Evolutionary conservation across 2,329 filamentous ascomycete genomes (phyloP).

Genomic region (Colletotrichum orchidophilum): DNA sequence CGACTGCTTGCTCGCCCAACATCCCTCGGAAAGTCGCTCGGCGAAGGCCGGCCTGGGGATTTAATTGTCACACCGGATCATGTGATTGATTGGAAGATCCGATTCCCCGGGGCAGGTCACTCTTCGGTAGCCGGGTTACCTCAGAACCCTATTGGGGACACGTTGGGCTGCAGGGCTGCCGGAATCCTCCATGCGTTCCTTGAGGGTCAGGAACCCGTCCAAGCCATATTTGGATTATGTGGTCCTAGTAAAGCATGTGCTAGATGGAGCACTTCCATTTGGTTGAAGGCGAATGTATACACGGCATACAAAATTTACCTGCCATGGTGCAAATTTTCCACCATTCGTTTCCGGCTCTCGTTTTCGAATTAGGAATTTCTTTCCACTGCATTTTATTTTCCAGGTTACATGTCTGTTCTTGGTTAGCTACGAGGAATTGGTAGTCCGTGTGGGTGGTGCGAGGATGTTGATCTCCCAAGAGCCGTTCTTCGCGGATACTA

Average conservation of each 20-base stretch:
- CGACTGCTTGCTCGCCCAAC: too few relatives aligned
- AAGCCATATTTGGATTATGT: background rate
- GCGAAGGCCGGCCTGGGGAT: background rate
- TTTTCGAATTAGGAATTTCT: too few relatives aligned
- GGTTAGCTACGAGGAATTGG: too few relatives aligned
- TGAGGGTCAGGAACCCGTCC: background rate
- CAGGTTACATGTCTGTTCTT: too few relatives aligned
- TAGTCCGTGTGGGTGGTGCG: too few relatives aligned
- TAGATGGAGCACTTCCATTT: background rate
- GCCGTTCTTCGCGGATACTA: too few relatives aligned
- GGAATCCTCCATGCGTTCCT: background rate
- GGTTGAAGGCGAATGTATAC: background rate
- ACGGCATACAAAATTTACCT: background rate
- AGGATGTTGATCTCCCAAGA: too few relatives aligned
- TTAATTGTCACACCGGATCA: too few relatives aligned
- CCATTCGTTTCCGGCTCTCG: background rate
- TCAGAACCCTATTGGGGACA: background rate
- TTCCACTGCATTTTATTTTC: background rate
- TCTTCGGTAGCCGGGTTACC: background rate
- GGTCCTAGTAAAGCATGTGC: background rate
- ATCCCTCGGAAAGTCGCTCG: too few relatives aligned
- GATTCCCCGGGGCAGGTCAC: background rate
- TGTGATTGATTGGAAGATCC: background rate
- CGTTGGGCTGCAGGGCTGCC: background rate
- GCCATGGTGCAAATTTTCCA: background rate